Evolutionary conservation across 2,329 filamentous ascomycete genomes (phyloP), one percentile per base, ranked within the genome.

Genomic region (Cercospora janseana): DNA sequence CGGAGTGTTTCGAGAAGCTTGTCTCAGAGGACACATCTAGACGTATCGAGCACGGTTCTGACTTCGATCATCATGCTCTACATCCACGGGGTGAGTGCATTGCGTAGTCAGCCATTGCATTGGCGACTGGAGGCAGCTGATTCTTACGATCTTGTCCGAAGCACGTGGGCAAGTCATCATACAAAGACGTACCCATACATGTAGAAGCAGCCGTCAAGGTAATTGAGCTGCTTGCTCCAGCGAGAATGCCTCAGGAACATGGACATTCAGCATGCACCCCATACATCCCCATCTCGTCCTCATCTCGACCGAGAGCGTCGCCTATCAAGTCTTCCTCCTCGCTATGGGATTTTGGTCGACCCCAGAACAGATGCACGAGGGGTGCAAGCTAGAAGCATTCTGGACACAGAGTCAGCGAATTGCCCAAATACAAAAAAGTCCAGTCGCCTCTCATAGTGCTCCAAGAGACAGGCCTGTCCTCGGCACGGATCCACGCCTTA

Each of bases 11-110:
- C 18, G 1, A n/a, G 5, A 7, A 20, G 10, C 0, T 7, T 37
- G 23, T 4, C 18, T 1, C 20, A 37, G 16, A 37, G 34, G 16
- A 12, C 18, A 5, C 34, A 21, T 23, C n/a, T 4, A 1, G 34
- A 37, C 0, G 1, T 20, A 16, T 16, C 23, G 0, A 37, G 34
- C 9, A n/a, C 34, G 20, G 2, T 37, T 6, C 34, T 37, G 3
- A 23, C 34, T 16, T 37, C 34, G 4, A 16, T 37, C 34, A 37
- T 37, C 20, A 37, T 37, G 34, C 34, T 37, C n/a, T 37, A 37
- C 18, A 37, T 37, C 8, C 20, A 37, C 1, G 34, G 34, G 16
- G 32, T 37, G 1, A 37, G 32, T 4, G 12, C 16, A 21, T n/a
- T 0, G 18, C n/a, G 1, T 8, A 2, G 2, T 6, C 9, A 3